Percentiles rank a stretch among this genome's conserved stretches.
These are phyloP conservation scores for Basipetospora sp. DNA, from an alignment of 2,329 filamentous ascomycete genomes.

Conservation along the genomic window DNA sequence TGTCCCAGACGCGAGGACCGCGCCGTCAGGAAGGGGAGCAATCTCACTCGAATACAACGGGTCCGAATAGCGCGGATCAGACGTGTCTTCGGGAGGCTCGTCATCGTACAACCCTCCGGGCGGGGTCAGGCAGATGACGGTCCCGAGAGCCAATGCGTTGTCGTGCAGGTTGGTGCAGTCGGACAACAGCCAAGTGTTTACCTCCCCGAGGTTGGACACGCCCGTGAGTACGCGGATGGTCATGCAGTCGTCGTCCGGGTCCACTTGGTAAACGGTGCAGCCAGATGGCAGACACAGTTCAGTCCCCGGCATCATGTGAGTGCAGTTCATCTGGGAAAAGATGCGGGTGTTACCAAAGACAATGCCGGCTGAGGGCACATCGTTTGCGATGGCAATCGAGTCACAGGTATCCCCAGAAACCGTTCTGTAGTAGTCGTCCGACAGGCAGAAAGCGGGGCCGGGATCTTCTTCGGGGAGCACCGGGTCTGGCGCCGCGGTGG, in stretches of 20 bases:
- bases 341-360: background rate
- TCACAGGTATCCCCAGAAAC: background rate
- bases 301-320: background rate
- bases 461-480: background rate
- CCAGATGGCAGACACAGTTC: background rate
- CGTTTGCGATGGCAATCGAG: background rate
- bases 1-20: background rate
- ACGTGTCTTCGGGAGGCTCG: background rate
- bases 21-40: background rate
- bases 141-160: background rate
- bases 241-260: background rate
- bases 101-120: background rate
- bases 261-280: slow-evolving; percentile 1
- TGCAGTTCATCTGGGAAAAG: background rate
- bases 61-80: background rate
- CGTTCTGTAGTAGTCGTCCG: background rate
- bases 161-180: slow-evolving; percentile 1
- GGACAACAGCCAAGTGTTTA: background rate
- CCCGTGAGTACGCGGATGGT: background rate
- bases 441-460: background rate
- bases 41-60: background rate
- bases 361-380: background rate
- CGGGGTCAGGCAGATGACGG: background rate
- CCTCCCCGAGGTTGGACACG: background rate
- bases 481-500: background rate